Evolutionary conservation across 2,329 filamentous ascomycete species (phyloP).

Genomic region (Phyllosticta paracitricarpa): DNA sequence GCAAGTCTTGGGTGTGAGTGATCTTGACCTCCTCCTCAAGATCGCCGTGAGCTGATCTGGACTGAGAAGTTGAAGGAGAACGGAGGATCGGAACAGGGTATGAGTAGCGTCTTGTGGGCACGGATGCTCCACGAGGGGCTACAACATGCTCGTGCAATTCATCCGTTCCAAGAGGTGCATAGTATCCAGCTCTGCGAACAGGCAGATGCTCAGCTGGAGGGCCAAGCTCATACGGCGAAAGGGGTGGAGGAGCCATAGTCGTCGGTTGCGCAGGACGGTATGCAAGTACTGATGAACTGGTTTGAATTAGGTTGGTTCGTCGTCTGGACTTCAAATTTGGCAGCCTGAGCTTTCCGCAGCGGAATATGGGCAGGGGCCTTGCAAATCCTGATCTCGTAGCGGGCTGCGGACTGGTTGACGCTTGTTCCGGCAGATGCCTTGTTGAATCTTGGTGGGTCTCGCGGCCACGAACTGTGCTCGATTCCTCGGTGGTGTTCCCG

Average conservation of each 20-base stretch:
- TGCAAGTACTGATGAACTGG: background rate
- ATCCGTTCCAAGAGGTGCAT: background rate
- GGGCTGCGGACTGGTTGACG: background rate
- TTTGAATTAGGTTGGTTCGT: background rate
- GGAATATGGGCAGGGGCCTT: background rate
- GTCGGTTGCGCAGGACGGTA: background rate
- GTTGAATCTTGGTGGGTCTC: background rate
- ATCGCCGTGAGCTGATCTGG: slow-evolving; percentile 5
- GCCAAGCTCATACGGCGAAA: background rate
- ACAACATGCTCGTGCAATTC: background rate
- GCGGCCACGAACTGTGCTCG: background rate
- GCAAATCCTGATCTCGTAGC: background rate
- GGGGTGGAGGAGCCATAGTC: background rate
- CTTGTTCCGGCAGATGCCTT: background rate
- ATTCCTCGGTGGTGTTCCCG: background rate
- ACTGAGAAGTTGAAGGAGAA: background rate
- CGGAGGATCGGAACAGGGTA: background rate
- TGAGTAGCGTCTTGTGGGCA: background rate
- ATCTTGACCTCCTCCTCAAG: slow-evolving; percentile 8
- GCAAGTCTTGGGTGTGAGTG: background rate
- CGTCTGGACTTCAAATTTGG: background rate
- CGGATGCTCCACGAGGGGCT: background rate
- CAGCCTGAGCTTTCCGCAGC: background rate
- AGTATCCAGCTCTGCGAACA: background rate
- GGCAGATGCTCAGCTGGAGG: background rate